Conservation (phyloP, 176 grass and related monocot genomes). For the Triticum monococcum region DNA sequence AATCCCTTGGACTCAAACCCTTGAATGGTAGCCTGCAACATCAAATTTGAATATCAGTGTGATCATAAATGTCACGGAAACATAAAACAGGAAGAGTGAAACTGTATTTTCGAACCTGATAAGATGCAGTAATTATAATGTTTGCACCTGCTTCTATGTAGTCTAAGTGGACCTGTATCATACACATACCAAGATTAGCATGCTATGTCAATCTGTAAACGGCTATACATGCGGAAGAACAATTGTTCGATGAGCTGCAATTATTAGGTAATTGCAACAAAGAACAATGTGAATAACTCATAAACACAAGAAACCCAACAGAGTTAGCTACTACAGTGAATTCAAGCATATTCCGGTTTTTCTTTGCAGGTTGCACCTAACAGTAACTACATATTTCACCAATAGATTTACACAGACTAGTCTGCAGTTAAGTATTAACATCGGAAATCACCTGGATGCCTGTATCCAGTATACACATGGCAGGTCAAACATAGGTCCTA, state of each 20-base stretch:
- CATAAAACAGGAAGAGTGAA: neutral
- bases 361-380: neutral
- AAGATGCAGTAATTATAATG: constrained; percentile 86
- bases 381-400: neutral
- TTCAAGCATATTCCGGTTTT: neutral
- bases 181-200: constrained; percentile 8
- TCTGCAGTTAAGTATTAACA: neutral
- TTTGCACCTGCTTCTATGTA: constrained; percentile 89
- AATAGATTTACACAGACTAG: neutral
- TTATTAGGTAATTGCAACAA: neutral
- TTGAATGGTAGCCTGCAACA: constrained; percentile 80
- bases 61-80: neutral
- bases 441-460: neutral
- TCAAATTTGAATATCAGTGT: constrained; percentile 1
- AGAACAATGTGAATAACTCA: neutral
- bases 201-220: constrained; percentile 9
- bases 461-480: neutral
- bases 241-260: neutral
- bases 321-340: neutral
- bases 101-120: constrained; percentile 61
- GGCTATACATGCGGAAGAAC: neutral
- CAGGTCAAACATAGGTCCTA: neutral
- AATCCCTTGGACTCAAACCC: constrained; percentile 82
- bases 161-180: constrained; percentile 87
- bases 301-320: neutral